Percentiles rank a stretch among this genome's conserved stretches.
Evolutionary conservation across 179 eudicot species (phyloP).

Genomic region (Heliamphora pulchella): DNA sequence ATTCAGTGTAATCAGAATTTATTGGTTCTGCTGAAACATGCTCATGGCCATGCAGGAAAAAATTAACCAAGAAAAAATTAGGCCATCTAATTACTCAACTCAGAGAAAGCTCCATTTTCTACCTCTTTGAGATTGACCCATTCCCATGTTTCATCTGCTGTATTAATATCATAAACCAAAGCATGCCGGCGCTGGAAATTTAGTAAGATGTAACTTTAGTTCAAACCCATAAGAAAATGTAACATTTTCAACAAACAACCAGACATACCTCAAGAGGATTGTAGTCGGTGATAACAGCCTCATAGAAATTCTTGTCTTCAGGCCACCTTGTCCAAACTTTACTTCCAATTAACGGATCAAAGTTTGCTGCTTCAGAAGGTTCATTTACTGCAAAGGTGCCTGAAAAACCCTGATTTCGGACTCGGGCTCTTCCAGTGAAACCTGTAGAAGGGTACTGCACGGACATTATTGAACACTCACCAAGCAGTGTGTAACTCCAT

Average conservation of each 20-base stretch:
- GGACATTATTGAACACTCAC: slow-evolving; percentile 23
- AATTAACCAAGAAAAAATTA: neutral
- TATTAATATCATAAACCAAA: slow-evolving; percentile 47
- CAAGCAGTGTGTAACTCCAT: neutral
- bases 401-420: slow-evolving; percentile 25
- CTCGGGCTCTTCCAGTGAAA: slow-evolving; percentile 44
- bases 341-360: slow-evolving; percentile 49
- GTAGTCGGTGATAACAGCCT: slow-evolving; percentile 51
- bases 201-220: neutral
- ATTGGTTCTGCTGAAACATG: neutral
- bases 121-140: slow-evolving; percentile 71
- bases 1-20: neutral
- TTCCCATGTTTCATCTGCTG: slow-evolving; percentile 54
- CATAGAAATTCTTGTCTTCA: slow-evolving; percentile 61
- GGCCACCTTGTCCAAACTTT: slow-evolving; percentile 69
- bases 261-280: slow-evolving; percentile 26
- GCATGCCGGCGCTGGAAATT: slow-evolving; percentile 51
- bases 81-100: neutral
- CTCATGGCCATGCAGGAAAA: neutral
- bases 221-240: neutral
- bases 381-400: slow-evolving; percentile 34
- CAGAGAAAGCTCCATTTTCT: slow-evolving; percentile 10
- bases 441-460: slow-evolving; percentile 43
- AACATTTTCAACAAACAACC: neutral
- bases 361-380: slow-evolving; percentile 33